Evolutionary conservation across 148 eudicot species (phyloP).

Genomic region (Chenopodium quinoa): DNA sequence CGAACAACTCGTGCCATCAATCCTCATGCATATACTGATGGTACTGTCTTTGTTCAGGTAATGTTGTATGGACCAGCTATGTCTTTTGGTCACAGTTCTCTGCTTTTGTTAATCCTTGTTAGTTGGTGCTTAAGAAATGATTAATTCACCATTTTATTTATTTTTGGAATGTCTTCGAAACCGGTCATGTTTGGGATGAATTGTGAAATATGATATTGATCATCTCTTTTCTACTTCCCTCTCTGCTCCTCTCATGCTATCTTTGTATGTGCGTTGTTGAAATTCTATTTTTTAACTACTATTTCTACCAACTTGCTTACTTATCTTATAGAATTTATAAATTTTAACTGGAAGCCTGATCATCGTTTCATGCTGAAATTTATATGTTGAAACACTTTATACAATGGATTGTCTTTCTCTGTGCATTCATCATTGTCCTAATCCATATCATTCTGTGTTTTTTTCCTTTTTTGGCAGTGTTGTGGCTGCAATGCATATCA

Average conservation of each 20-base stretch:
- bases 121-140: not conserved
- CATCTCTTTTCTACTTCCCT: no score
- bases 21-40: slow-evolving; percentile 75
- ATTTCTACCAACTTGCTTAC: no score
- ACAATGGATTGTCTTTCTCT: not conserved
- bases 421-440: not conserved
- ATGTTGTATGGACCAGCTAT: not conserved
- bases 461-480: slow-evolving; percentile 44
- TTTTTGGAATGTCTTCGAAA: not conserved
- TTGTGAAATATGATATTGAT: no score
- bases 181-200: not conserved
- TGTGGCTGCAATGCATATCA: slow-evolving; percentile 96
- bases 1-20: slow-evolving; percentile 86
- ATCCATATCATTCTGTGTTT: not conserved
- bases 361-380: not conserved
- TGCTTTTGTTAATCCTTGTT: not conserved
- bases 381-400: not conserved
- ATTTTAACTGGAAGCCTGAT: no score
- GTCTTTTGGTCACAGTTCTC: not conserved
- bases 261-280: no score
- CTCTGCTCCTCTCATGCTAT: no score
- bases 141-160: not conserved
- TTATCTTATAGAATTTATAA: no score
- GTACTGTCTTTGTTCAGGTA: slow-evolving; percentile 76
- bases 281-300: no score